These are phyloP conservation scores for Byssochlamys sp. DNA, from an alignment of 2,329 filamentous ascomycete species.

Conservation along the genomic window DNA sequence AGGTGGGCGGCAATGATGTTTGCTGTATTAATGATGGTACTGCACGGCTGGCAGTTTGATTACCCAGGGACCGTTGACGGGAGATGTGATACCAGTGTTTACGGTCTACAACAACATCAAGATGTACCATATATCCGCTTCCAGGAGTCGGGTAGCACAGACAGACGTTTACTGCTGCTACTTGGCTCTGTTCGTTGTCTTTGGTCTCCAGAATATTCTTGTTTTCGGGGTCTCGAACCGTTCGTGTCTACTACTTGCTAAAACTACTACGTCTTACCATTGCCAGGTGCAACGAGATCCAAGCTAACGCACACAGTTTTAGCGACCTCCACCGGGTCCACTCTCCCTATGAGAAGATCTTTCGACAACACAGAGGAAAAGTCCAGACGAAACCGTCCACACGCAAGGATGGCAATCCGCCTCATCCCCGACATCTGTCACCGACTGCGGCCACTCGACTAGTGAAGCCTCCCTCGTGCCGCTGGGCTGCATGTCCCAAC, in stretches of 20 bases:
- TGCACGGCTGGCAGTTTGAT: not conserved
- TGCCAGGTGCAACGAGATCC: not conserved
- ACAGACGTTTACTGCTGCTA: not conserved
- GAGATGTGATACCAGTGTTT: not conserved
- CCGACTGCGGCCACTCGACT: not conserved
- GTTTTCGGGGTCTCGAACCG: not conserved
- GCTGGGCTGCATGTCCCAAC: not conserved
- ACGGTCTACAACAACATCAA: not conserved
- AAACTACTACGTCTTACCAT: not conserved
- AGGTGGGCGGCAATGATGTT: not conserved
- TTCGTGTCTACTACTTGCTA: not conserved
- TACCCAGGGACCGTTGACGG: not conserved
- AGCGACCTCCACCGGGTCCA: not conserved
- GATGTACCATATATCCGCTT: not conserved
- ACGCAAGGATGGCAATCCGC: not conserved
- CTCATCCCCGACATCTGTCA: not conserved
- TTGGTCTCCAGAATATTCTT: not conserved
- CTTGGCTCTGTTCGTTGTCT: not conserved
- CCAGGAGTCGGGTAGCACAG: not conserved
- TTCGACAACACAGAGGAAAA: not conserved
- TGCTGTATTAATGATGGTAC: not conserved
- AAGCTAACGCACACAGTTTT: not conserved
- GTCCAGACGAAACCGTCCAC: not conserved
- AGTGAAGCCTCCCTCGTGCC: not conserved
- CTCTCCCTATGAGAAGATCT: not conserved